These are phyloP conservation scores for Carpinus viminea DNA, from an alignment of 306 rosid genomes.

Conservation along the genomic window DNA sequence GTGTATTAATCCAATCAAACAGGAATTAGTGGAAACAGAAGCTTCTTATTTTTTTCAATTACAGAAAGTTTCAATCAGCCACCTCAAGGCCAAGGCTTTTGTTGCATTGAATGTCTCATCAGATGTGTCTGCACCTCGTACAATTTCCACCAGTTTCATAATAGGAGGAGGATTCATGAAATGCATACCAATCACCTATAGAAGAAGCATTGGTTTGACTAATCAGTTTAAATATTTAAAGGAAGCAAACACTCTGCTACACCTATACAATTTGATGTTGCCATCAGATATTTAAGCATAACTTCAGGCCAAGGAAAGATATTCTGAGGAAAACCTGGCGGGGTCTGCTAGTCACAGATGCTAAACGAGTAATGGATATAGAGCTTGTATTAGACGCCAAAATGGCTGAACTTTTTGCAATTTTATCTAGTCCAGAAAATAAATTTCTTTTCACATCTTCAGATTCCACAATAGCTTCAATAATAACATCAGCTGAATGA, in stretches of 20 bases:
- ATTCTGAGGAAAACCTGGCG: conserved; percentile 48
- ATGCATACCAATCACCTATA: conserved; percentile 95
- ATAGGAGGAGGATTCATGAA: conserved; percentile 95
- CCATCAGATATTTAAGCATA: not conserved
- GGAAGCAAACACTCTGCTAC: not conserved
- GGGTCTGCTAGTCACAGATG: conserved; percentile 64
- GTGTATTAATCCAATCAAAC: not conserved
- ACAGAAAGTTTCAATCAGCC: conserved; percentile 21
- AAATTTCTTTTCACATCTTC: conserved; percentile 74
- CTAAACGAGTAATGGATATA: conserved; percentile 85
- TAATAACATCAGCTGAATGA: conserved; percentile 55
- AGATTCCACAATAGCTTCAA: conserved; percentile 87
- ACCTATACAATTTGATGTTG: not conserved
- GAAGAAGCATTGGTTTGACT: conserved; percentile 15
- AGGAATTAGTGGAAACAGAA: not conserved
- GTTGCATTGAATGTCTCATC: conserved; percentile 63
- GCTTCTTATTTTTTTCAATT: not conserved
- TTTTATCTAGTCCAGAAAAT: conserved; percentile 59
- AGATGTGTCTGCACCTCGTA: conserved; percentile 82
- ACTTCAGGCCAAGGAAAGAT: conserved; percentile 15
- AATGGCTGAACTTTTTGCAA: conserved; percentile 64
- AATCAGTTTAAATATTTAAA: not conserved
- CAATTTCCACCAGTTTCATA: conserved; percentile 87
- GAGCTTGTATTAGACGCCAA: conserved; percentile 98
- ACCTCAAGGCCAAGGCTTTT: conserved; percentile 82